These are phyloP conservation scores for Carallia pectinifolia DNA, from an alignment of 345 rosid genomes.

Conservation along the genomic window DNA sequence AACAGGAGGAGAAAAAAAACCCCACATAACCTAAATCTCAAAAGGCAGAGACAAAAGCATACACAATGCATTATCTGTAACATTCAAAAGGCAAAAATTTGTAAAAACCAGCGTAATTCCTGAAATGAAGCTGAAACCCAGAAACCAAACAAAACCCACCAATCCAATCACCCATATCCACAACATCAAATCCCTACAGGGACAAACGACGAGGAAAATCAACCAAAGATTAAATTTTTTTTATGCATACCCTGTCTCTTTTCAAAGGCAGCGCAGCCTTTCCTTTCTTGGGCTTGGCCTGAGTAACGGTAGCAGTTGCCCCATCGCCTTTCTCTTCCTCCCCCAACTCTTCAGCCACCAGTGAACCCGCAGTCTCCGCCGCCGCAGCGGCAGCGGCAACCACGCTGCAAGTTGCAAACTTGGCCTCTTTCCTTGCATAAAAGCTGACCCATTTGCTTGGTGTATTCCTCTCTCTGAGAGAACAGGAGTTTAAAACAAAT, in stretches of 20 bases:
- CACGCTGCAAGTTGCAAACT: slow-evolving; percentile 24
- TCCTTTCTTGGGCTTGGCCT: slow-evolving; percentile 78
- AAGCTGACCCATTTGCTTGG: slow-evolving; percentile 21
- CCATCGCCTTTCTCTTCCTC: slow-evolving; percentile 29
- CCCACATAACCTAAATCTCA: neutral
- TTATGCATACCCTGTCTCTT: slow-evolving; percentile 72
- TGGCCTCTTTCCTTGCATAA: slow-evolving; percentile 15
- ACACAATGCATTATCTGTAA: neutral
- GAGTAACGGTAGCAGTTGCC: slow-evolving; percentile 40
- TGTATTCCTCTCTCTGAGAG: slow-evolving; percentile 25
- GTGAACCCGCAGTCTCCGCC: neutral
- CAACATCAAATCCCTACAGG: no score
- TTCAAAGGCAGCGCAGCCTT: slow-evolving; percentile 80
- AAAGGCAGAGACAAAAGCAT: neutral
- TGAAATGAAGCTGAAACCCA: neutral
- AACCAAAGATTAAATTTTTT: no score
- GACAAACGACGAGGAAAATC: no score
- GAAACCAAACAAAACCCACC: slow-evolving; percentile 16
- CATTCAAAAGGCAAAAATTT: neutral
- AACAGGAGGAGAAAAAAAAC: neutral
- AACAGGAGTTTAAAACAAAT: slow-evolving; percentile 27
- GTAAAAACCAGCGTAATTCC: neutral
- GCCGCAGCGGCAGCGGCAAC: slow-evolving; percentile 48
- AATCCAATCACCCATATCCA: neutral
- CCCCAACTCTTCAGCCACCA: slow-evolving; percentile 34